Conservation (phyloP, 108 stramenopile genomes). For the Aureococcus anophagefferens region DNA sequence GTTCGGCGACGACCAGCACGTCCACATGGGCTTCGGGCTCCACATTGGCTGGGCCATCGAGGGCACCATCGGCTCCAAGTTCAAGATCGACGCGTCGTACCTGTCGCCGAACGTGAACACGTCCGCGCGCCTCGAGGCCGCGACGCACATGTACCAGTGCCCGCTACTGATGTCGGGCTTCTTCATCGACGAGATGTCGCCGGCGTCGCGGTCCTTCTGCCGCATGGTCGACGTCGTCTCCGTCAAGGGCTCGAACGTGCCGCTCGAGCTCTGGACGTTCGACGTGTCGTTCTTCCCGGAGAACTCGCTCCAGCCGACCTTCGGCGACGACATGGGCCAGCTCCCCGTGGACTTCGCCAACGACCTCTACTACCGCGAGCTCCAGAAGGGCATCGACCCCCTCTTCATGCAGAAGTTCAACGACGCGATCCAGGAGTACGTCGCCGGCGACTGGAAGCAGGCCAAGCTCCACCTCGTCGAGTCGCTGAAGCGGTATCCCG, state of each 20-base stretch:
- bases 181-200: slow-evolving; percentile 43
- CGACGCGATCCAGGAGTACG: slow-evolving; percentile 21
- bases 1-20: slow-evolving; percentile 27
- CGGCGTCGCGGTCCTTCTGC: slow-evolving; percentile 29
- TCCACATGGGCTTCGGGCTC: slow-evolving; percentile 56
- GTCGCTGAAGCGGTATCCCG: slow-evolving; percentile 4
- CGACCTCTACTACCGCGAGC: slow-evolving; percentile 1
- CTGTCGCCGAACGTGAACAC: slow-evolving; percentile 60
- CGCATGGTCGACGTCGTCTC: slow-evolving; percentile 37
- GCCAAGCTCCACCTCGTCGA: slow-evolving; percentile 21
- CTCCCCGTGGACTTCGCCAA: neutral
- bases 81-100: slow-evolving; percentile 65
- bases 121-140: slow-evolving; percentile 49
- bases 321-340: neutral
- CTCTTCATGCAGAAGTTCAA: slow-evolving; percentile 16
- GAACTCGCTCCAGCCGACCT: neutral
- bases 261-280: slow-evolving; percentile 35
- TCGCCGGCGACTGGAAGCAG: slow-evolving; percentile 26
- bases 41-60: slow-evolving; percentile 71
- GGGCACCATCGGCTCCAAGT: slow-evolving; percentile 56
- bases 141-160: slow-evolving; percentile 50
- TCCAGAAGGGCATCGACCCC: slow-evolving; percentile 11
- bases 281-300: slow-evolving; percentile 14
- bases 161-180: slow-evolving; percentile 51
- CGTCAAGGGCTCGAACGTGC: slow-evolving; percentile 43